Base-by-base conservation (phyloP, 2,329 filamentous ascomycete genomes). In the Alternaria triticina region DNA sequence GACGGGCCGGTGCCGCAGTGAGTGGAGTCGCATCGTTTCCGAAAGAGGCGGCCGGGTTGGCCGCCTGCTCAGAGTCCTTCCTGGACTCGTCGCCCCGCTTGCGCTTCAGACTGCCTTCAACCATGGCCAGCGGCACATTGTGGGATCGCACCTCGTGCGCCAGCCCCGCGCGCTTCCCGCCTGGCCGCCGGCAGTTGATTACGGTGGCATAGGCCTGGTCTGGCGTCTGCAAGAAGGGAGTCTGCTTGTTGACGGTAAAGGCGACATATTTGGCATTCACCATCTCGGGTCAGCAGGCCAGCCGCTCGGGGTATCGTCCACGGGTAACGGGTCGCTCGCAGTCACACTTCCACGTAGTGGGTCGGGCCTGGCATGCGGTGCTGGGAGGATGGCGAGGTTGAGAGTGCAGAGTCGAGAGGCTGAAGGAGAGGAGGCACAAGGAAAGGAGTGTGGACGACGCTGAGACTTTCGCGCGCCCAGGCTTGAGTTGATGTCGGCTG, bases 191-290 rank as follows among this genome's bases (percentile, higher is more conserved):
- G 55, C 74, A 79, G 66, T 79, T 78, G 61, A 79, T 75, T 9
- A 79, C 74, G 3, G 75, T 75, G 46, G 70, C 73, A 64, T 73
- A 77, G 43, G 77, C 74, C 44, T 73, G 74, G 13, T 73, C 70
- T 9, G 72, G 70, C 15, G 70, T 65, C 33, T 71, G 73, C 50
- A 63, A 66, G 33, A 70, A 67, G 11, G 76, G 74, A 30, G 72
- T 71, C 70, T 79, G 77, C 67, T 77, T 77, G 68, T 77, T 74
- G 75, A 79, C 77, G 70, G 74, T 78, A 72, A 79, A 79, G 61
- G 75, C 73, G 70, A 76, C 76, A 67, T 77, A 72, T 68, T 77
- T 79, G 27, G 74, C 72, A 72, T 79, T 78, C 64, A 79, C 76
- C 77, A 79, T 79, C 68, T 69, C 74, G 73, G 66, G 70, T 74